Evolutionary conservation across 2,329 filamentous ascomycete species (phyloP).

Genomic region (Epichloe elymi): DNA sequence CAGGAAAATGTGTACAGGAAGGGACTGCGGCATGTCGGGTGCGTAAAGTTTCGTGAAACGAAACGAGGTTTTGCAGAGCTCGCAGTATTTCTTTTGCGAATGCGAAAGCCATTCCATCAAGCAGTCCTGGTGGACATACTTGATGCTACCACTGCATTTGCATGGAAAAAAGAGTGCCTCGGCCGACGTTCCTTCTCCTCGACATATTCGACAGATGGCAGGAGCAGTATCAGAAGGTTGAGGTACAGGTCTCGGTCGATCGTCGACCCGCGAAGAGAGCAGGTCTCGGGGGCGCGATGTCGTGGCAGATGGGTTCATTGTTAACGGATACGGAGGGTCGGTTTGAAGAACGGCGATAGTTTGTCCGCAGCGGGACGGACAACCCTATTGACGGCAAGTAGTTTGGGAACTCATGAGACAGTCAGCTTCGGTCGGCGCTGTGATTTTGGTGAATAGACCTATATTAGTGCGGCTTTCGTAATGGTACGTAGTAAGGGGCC

Average conservation of each 20-base stretch:
- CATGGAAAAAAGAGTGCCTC: slow-evolving; percentile 95
- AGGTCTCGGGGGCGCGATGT: background rate
- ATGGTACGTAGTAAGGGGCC: background rate
- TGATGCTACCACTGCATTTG: slow-evolving; percentile 98
- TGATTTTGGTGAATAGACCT: background rate
- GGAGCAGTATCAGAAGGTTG: slow-evolving; percentile 25
- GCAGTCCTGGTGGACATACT: slow-evolving; percentile 95
- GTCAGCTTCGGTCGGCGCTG: background rate
- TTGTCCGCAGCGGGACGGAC: slow-evolving; percentile 3
- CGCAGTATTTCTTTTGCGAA: slow-evolving; percentile 98
- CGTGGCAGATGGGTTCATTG: slow-evolving; percentile 2
- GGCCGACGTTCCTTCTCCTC: slow-evolving; percentile 67
- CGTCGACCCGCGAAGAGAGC: slow-evolving; percentile 13
- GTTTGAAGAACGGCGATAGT: slow-evolving; percentile 6
- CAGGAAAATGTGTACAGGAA: slow-evolving; percentile 71
- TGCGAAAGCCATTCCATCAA: slow-evolving; percentile 98
- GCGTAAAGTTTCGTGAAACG: slow-evolving; percentile 97
- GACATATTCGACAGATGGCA: slow-evolving; percentile 94
- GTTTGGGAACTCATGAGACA: slow-evolving; percentile 5
- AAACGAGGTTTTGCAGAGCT: slow-evolving; percentile 96
- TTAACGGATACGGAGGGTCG: background rate
- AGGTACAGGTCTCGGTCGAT: slow-evolving; percentile 5
- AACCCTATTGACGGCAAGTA: slow-evolving; percentile 2
- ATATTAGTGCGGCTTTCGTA: background rate
- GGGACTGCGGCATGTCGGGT: slow-evolving; percentile 75